Evolutionary conservation across 2,329 filamentous ascomycete species (phyloP).

Genomic region (Colletotrichum abscissum): DNA sequence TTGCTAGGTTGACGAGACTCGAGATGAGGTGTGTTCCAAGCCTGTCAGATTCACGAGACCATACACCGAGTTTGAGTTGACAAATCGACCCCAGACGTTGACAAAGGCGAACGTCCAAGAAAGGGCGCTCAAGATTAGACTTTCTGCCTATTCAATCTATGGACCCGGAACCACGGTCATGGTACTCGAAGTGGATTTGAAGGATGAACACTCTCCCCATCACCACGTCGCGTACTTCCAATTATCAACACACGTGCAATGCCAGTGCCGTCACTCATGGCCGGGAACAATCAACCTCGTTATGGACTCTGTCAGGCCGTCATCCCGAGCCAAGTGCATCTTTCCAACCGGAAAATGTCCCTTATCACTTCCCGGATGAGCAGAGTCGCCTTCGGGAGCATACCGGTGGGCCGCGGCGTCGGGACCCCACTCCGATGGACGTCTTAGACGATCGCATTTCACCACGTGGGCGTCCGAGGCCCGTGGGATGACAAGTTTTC

Average conservation of each 20-base stretch:
- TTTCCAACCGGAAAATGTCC: accelerated
- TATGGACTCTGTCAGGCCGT: neutral
- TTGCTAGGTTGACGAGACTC: neutral
- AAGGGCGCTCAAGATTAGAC: no score
- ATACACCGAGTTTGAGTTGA: neutral
- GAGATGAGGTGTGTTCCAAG: neutral
- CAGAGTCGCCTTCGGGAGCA: neutral
- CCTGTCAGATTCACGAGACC: neutral
- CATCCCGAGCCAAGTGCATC: neutral
- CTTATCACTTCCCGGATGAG: neutral
- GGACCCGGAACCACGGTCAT: neutral
- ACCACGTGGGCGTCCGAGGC: constrained; percentile 17
- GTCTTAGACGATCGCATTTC: constrained; percentile 19
- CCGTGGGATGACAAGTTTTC: neutral
- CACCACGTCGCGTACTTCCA: neutral
- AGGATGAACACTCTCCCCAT: neutral
- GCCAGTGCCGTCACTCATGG: neutral
- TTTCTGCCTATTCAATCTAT: no score
- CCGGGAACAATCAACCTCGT: no score
- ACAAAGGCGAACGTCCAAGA: no score
- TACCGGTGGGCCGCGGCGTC: constrained; percentile 3
- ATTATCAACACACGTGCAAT: neutral
- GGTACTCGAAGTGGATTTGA: neutral
- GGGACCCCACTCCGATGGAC: constrained; percentile 21
- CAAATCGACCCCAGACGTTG: neutral